Base-by-base conservation (phyloP, 352 stramenopile genomes). In the Phytophthora syringae region DNA sequence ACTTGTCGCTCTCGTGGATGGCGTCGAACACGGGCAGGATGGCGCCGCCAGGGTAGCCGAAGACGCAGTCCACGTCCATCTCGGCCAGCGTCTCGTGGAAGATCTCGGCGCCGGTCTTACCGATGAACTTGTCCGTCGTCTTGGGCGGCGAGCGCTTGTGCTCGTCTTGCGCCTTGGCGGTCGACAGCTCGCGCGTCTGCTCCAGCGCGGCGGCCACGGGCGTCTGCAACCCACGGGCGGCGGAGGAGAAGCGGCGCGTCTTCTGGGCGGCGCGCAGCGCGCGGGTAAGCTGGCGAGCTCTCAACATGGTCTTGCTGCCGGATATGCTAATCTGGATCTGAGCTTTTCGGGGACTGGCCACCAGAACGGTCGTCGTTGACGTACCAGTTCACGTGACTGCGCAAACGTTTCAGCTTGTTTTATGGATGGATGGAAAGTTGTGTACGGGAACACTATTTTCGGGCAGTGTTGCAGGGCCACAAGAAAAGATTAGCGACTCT, bases 1-100 rank as follows among this genome's bases (percentile, higher is more conserved):
- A 93, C 52, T 92, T 64, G 22, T 93, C 53, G 59, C 82, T 92
- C 50, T 95, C 77, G 68, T 98, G 86, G 79, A 98, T 98, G 65
- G 97, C 92, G 76, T 98, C 95, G 52, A 98, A 92, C 28, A 98
- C 86, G 20, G 95, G 95, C 2, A 98, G 67, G 60, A 98, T 97
- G 55, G 94, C 94, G 47, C 95, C 95, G 22, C 93, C 95, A 0
- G 93, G 96, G 76, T 98, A 98, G 22, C 95, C 95, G 65, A 98
- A 98, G 13, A 98, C 92, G 47, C 90, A 89, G 50, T 97, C 78
- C 3, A 98, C 92, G 42, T 79, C 91, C 64, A 98, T 79, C 59
- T 98, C 91, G 0, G 88, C 76, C 24, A 98, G 83, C 65, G 95
- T 98, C 70, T 94, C 85, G 79, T 98, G 97, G 67, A 98, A 97